Percentiles rank a stretch among this genome's conserved stretches.
phyloP scores from a whole-genome alignment of 805 yeast species.

The Zygotorulaspora danielsina region DNA sequence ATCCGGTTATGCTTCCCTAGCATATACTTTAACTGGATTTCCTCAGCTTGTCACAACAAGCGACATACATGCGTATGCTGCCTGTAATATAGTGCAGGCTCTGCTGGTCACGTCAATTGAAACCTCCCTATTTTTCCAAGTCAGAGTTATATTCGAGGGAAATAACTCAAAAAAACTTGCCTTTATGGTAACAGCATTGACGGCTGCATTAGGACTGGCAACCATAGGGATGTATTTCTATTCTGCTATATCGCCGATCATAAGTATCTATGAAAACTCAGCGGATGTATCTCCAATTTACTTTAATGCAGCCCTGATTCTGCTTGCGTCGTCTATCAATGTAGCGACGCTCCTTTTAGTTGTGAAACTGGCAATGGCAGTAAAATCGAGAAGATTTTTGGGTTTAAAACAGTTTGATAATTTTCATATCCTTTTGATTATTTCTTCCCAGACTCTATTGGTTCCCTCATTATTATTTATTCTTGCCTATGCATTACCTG shows the following conservation, averaged over 20 bases:
- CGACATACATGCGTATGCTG: constrained; percentile 50
- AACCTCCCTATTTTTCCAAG: constrained; percentile 65
- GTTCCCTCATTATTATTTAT: constrained; percentile 70
- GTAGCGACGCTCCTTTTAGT: constrained; percentile 57
- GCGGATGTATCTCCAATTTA: constrained; percentile 36
- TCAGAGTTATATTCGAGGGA: constrained; percentile 62
- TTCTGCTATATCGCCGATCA: constrained; percentile 45
- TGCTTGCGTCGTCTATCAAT: constrained; percentile 66
- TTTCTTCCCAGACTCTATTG: constrained; percentile 77
- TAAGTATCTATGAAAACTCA: constrained; percentile 31
- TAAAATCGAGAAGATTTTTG: constrained; percentile 63
- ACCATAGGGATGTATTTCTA: constrained; percentile 58
- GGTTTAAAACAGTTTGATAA: constrained; percentile 83
- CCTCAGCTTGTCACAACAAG: constrained; percentile 37
- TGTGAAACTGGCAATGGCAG: constrained; percentile 62
- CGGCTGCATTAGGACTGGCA: constrained; percentile 46
- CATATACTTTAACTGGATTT: constrained; percentile 47
- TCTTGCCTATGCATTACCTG: constrained; percentile 43
- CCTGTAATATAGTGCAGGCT: constrained; percentile 57
- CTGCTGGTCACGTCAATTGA: constrained; percentile 60
- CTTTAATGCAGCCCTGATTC: constrained; percentile 51
- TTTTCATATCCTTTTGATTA: constrained; percentile 72
- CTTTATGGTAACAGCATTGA: constrained; percentile 35
- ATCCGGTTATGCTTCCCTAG: constrained; percentile 48
- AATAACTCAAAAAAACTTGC: constrained; percentile 47